These are phyloP conservation scores for Tieghemostelium lacteum DNA, from an alignment of 78 protist species.

Conservation along the genomic window DNA sequence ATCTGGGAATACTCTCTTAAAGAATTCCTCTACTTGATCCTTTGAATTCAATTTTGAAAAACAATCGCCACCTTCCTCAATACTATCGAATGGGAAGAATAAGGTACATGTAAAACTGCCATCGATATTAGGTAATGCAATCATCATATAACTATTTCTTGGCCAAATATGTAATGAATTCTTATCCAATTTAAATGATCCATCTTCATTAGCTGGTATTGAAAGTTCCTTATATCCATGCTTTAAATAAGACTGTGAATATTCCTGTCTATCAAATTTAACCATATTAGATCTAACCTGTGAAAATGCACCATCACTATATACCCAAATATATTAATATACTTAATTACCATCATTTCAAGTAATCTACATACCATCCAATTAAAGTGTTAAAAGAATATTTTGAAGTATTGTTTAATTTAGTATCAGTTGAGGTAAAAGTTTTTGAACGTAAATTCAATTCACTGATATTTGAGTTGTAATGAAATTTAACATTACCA, in stretches of 20 bases:
- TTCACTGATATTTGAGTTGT: background rate
- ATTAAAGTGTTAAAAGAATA: slow-evolving; percentile 4
- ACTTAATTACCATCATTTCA: too few relatives aligned
- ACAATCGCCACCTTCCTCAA: slow-evolving; percentile 28
- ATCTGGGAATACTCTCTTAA: slow-evolving; percentile 73
- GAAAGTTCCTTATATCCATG: slow-evolving; percentile 84
- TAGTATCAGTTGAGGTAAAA: background rate
- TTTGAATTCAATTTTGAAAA: slow-evolving; percentile 11
- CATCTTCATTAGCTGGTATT: slow-evolving; percentile 82
- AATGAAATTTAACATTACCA: slow-evolving; percentile 37
- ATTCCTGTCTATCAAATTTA: slow-evolving; percentile 33
- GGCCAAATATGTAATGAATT: slow-evolving; percentile 96
- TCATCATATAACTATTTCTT: slow-evolving; percentile 90
- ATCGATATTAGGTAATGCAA: slow-evolving; percentile 92
- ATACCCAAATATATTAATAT: too few relatives aligned
- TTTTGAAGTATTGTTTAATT: too few relatives aligned
- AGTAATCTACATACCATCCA: slow-evolving; percentile 12
- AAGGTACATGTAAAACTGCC: slow-evolving; percentile 90
- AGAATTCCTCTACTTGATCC: slow-evolving; percentile 39
- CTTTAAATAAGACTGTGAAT: slow-evolving; percentile 53
- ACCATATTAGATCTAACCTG: slow-evolving; percentile 28
- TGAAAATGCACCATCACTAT: slow-evolving; percentile 78
- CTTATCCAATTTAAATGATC: slow-evolving; percentile 30
- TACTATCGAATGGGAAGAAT: slow-evolving; percentile 91
- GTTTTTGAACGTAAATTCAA: background rate